Percentiles rank a stretch among this genome's conserved stretches.
These are phyloP conservation scores for Colletotrichum sp. DNA, from an alignment of 2,329 filamentous ascomycete genomes.

Conservation along the genomic window DNA sequence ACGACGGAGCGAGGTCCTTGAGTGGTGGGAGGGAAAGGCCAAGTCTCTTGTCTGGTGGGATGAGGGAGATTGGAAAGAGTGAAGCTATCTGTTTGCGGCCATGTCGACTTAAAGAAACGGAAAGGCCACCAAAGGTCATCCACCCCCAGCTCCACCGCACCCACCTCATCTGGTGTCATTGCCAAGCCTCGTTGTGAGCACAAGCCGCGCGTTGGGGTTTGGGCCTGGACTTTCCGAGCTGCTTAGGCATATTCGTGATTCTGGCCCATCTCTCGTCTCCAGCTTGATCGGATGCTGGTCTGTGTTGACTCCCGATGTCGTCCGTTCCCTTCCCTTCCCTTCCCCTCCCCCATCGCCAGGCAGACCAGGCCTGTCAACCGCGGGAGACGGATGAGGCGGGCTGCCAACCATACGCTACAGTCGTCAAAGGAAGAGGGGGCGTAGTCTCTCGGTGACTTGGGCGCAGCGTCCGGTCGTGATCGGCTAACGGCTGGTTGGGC, in stretches of 20 bases:
- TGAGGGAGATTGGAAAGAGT: neutral
- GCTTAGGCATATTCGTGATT: neutral
- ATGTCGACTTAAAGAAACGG: neutral
- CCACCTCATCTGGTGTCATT: neutral
- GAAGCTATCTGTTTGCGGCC: constrained; percentile 20
- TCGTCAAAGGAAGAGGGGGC: neutral
- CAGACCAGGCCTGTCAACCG: neutral
- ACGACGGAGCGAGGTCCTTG: neutral
- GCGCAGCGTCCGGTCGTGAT: neutral
- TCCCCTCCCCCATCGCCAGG: neutral
- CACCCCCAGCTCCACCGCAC: neutral
- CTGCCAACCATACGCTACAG: neutral
- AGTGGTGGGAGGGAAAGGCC: neutral
- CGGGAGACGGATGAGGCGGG: neutral
- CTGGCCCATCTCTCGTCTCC: neutral
- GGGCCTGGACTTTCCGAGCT: neutral
- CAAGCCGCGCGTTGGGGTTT: neutral
- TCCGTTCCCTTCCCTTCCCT: neutral
- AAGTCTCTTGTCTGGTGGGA: neutral
- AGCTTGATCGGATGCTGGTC: constrained; percentile 10
- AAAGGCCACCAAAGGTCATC: neutral
- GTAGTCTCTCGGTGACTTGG: neutral
- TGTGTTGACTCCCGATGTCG: constrained; percentile 7
- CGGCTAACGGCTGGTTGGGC: constrained; percentile 13
- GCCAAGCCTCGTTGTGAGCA: neutral